Evolutionary conservation across 2,329 filamentous ascomycete genomes (phyloP), one percentile per base, ranked within the genome.

Genomic region (Polychaeton citri): DNA sequence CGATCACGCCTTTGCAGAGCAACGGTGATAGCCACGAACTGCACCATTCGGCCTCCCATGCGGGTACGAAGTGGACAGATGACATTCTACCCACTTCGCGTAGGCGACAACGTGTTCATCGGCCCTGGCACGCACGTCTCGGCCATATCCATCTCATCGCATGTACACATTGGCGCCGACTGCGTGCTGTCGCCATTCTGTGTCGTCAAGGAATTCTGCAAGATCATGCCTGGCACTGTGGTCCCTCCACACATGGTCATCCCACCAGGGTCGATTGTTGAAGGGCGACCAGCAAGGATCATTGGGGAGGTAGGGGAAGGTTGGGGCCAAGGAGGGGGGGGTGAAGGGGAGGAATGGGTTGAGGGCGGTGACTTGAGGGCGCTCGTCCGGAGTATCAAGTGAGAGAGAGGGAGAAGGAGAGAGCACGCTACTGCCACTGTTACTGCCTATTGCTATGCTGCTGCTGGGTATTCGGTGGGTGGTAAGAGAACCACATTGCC

Each of bases 51-150:
- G 3, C 90, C 90, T 0, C 87, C 90, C 0, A 82, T 80, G 20
- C 75, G 87, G 18, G 66, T 92, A 34, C 83, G 86, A 57, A 79
- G 87, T 51, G 85, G 86, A 52, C 46, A 57, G 34, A 59, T 84
- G 53, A 81, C 78, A 30, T 84, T 87, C 61, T 88, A 88, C 59
- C 87, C 87, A 6, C 78, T 96, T 49, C 84, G 90, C 42, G 81
- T 98, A 45, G 86, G 86, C 32, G 87, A 95, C 58, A 88, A 96
- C 61, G 87, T 95, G 43, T 95, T 88, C 60, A 72, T 98, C 34
- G 87, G 65, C 1, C 59, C 63, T 1, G 55, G 59, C 21, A 76
- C 77, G 24, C 74, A 88, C 26, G 72, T 98, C 24, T 84, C 90
- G 55, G 85, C 88, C 1, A 85, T 86, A 5, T 73, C 75, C 21